Conservation (phyloP, 23 red algal genomes). For the Cyanidiococcus yangmingshanensis region DNA sequence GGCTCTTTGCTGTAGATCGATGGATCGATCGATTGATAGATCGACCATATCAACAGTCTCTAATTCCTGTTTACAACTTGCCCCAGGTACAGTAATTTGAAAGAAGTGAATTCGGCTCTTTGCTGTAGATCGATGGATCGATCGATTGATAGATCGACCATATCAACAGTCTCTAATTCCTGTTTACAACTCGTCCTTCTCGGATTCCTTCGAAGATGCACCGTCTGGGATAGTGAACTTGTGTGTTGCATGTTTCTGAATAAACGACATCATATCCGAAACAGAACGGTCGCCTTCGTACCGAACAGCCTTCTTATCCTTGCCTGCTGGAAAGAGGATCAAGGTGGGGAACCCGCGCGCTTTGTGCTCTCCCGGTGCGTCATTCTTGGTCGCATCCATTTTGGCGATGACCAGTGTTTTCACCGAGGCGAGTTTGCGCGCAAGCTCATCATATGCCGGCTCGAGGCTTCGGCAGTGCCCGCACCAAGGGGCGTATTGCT, state of each 20-base stretch:
- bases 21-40: too few species aligned
- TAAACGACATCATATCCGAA: slow-evolving; percentile 73
- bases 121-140: too few species aligned
- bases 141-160: too few species aligned
- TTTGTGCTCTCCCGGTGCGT: slow-evolving; percentile 71
- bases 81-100: too few species aligned
- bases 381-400: slow-evolving; percentile 96
- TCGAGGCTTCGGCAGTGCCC: slow-evolving; percentile 80
- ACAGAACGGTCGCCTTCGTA: slow-evolving; percentile 44
- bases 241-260: slow-evolving; percentile 67
- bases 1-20: too few species aligned
- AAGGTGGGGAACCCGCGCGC: slow-evolving; percentile 81
- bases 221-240: slow-evolving; percentile 54
- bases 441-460: slow-evolving; percentile 66
- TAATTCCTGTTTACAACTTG: slow-evolving; percentile 51
- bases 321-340: slow-evolving; percentile 65
- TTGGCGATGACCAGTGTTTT: slow-evolving; percentile 74
- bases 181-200: slow-evolving; percentile 76
- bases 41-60: too few species aligned
- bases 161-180: too few species aligned
- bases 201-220: slow-evolving; percentile 31
- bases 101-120: too few species aligned
- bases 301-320: slow-evolving; percentile 28
- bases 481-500: slow-evolving; percentile 96
- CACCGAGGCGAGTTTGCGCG: slow-evolving; percentile 45